Conservation (phyloP, 768 basidiomycete species). For the Pleurotus eryngii region DNA sequence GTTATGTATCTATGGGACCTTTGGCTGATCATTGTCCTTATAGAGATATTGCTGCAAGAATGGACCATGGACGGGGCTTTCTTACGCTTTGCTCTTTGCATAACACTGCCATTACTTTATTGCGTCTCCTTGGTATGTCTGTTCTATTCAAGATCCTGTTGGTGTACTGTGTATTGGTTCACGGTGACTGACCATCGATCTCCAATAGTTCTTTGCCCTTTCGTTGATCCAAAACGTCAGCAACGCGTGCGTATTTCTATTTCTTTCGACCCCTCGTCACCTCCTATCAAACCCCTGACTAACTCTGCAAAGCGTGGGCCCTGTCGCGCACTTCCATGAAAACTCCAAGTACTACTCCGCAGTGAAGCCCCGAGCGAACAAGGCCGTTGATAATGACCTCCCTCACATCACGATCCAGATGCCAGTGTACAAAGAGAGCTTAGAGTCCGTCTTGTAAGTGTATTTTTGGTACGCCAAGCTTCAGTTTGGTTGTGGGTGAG, state of each 20-base stretch:
- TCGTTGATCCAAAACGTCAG: constrained; percentile 67
- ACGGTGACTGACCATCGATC: constrained; percentile 16
- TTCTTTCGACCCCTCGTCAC: constrained; percentile 21
- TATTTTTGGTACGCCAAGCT: background rate
- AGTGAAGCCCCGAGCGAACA: constrained; percentile 47
- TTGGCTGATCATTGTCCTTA: background rate
- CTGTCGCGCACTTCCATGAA: constrained; percentile 72
- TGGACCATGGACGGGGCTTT: constrained; percentile 58
- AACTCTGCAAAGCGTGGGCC: constrained; percentile 56
- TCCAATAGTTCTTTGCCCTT: constrained; percentile 67
- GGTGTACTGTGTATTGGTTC: constrained; percentile 19
- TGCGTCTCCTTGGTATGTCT: constrained; percentile 64
- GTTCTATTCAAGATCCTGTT: background rate
- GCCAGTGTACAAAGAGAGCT: constrained; percentile 82
- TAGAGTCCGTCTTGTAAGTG: constrained; percentile 63
- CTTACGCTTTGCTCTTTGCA: constrained; percentile 60
- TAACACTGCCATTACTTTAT: constrained; percentile 61
- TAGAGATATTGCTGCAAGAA: constrained; percentile 57
- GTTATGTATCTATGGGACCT: background rate
- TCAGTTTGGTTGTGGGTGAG: no score
- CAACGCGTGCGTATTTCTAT: constrained; percentile 47
- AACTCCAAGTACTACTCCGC: constrained; percentile 84
- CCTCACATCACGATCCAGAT: constrained; percentile 82
- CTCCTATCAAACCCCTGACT: constrained; percentile 26
- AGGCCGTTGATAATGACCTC: constrained; percentile 48